Evolutionary conservation across 2,329 filamentous ascomycete species (phyloP), one percentile per base, ranked within the genome.

Genomic region (Blastomyces gilchristii): DNA sequence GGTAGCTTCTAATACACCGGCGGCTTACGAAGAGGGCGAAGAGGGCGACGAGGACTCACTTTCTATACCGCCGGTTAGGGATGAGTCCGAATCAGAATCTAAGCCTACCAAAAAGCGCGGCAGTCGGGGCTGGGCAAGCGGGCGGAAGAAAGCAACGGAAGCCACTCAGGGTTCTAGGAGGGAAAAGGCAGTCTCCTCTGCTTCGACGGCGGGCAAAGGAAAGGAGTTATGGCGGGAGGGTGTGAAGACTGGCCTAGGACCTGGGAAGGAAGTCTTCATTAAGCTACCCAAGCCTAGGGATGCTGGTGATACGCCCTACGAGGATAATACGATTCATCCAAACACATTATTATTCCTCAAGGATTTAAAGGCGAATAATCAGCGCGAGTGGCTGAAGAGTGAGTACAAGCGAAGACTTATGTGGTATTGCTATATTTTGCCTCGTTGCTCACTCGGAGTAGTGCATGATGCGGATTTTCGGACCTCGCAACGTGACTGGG

Each of bases 401-500:
- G 76, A 71, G 69, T 61, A 22, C 31, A 8, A n/a, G n/a, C 37
- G 18, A 25, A 11, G 16, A 49, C 28, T 47, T 28, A 50, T 47
- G 41, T 56, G 31, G 37, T 5, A 47, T 31, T 25, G 14, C 5
- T 11, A 14, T 59, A 18, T 59, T 59, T 59, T 58, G 22, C 45
- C 18, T 45, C 12, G 11, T 16, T 25, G 22, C 22, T 65, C 45
- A 14, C 58, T 62, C 47, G 43, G 18, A 62, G 12, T 66, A 94
- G 90, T 85, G 70, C 85, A 94, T 73, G 90, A 96, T 73, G 81
- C 82, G 54, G 89, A 95, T 69, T 96, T 89, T 73, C 84, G 91
- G 64, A 82, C 86, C 62, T 85, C 91, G 0, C 83, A 91, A 63
- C 87, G 88, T 64, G 91, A 96, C 73, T 96, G 90, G 82, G 85